Conservation (phyloP, 805 yeast species). For the Dipodascus albidus region DNA sequence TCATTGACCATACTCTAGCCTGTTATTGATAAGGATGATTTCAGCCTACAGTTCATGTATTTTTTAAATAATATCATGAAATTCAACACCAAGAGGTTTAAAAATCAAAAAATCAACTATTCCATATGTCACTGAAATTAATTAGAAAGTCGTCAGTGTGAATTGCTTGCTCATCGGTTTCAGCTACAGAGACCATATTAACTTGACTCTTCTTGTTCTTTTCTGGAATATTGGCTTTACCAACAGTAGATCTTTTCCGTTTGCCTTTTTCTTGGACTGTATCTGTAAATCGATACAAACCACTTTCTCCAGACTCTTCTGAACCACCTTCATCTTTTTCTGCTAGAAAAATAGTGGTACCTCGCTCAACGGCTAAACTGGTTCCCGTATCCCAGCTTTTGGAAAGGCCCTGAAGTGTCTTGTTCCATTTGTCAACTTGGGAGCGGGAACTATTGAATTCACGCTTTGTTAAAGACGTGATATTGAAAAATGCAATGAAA, state of each 20-base stretch:
- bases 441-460: constrained; percentile 19
- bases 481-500: constrained; percentile 23
- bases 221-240: neutral
- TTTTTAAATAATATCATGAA: too few species aligned
- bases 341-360: constrained; percentile 20
- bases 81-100: too few species aligned
- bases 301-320: neutral
- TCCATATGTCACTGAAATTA: neutral
- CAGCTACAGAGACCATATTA: neutral
- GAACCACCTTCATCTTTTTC: neutral
- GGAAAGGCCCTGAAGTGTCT: constrained; percentile 21
- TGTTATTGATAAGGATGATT: too few species aligned
- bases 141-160: constrained; percentile 1
- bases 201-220: neutral
- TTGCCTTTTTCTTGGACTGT: neutral
- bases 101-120: too few species aligned
- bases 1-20: too few species aligned
- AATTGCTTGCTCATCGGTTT: neutral
- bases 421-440: constrained; percentile 22
- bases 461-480: constrained; percentile 18
- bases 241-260: neutral
- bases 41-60: too few species aligned
- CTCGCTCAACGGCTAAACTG: constrained; percentile 23
- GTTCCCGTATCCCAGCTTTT: constrained; percentile 28
- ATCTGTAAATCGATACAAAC: neutral